These are phyloP conservation scores for Angomonas desouzai DNA, from an alignment of 208 protist genomes.

Conservation along the genomic window DNA sequence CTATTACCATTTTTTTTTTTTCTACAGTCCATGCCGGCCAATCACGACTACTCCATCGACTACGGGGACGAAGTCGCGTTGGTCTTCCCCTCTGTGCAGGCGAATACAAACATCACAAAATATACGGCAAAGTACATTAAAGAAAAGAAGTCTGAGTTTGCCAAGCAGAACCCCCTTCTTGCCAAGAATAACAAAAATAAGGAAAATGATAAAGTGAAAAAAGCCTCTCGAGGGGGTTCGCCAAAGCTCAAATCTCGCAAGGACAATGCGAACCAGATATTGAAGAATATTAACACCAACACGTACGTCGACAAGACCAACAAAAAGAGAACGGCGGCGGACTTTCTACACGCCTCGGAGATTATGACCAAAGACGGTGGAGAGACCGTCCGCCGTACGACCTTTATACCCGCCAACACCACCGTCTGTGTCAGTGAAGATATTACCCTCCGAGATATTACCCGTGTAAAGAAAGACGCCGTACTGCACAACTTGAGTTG, in stretches of 20 bases:
- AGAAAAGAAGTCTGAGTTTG: background rate
- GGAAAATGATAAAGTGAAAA: no score
- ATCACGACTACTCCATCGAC: background rate
- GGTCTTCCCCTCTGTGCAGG: background rate
- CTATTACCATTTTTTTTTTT: background rate
- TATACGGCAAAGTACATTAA: slow-evolving; percentile 8
- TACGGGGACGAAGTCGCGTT: background rate
- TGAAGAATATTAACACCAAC: background rate
- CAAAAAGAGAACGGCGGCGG: background rate
- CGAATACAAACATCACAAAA: background rate
- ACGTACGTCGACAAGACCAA: background rate
- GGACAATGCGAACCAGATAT: background rate
- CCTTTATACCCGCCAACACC: background rate
- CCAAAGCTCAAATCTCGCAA: background rate
- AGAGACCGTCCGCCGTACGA: background rate
- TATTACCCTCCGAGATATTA: background rate
- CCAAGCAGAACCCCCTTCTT: background rate
- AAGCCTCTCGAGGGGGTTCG: background rate
- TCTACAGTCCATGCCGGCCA: background rate
- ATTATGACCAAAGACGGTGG: background rate
- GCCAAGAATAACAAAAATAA: background rate
- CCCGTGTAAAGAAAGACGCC: background rate
- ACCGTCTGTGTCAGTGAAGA: background rate
- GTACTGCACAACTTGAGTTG: background rate
- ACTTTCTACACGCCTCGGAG: background rate